Base-by-base conservation (phyloP, 805 yeast genomes). In the Hanseniaspora taiwanica region DNA sequence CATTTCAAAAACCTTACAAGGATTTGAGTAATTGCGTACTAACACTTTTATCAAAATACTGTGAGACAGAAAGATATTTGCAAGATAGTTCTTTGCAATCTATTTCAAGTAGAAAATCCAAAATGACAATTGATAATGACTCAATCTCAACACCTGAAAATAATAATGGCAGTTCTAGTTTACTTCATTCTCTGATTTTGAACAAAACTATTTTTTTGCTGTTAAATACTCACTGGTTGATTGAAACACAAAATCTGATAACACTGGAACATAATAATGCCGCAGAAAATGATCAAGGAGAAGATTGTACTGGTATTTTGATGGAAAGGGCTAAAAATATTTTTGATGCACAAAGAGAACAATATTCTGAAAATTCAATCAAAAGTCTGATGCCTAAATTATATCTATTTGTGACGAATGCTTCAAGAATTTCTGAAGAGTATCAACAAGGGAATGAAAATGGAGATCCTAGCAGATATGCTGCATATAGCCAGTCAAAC, bases 301-400 rank as follows among this genome's bases (percentile, higher is more conserved):
- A 46, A 6, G 48, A 47, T 4, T 38, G 42, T 1, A 53, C 56
- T 35, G 52, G 48, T n/a, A 38, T 40, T 2, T 38, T 51, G 8
- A 34, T 57, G 2, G 49, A 46, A 24, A 43, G 45, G 2, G 42
- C 52, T 10, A 61, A 55, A 37, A 48, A 48, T 5, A 44, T 59
- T 1, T 59, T 56, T 45, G 59, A 46, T 42, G 46, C 36, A 18
- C 62, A 50, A 39, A 58, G 47, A 62, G 71, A 55, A 42, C 42
- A 45, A 1, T 79, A 75, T 54, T 66, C 76, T 10, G 55, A 53
- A n/a, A 50, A 49, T n/a, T 56, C 78, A 13, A 53, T 76, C 33
- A 58, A 63, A 41, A 66, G 76, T 36, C 66, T 75, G 19, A 66
- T 85, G 50, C 89, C 91, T 0, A 80, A 79, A 50, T 50, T 86